Conservation (phyloP, 345 rosid genomes). For the Populus nigra region DNA sequence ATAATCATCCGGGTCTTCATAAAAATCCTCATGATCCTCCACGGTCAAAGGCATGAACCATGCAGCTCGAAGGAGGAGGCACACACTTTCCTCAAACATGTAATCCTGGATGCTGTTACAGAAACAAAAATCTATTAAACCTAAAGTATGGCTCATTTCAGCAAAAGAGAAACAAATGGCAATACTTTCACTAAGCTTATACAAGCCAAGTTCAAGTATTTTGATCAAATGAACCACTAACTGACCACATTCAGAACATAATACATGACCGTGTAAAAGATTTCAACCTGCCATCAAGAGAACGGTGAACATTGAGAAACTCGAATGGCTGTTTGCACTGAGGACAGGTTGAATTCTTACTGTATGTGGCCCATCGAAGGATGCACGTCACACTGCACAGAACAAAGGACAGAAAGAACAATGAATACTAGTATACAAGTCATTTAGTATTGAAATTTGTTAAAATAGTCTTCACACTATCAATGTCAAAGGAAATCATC, state of each 20-base stretch:
- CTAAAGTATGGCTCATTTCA: background rate
- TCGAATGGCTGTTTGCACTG: slow-evolving; percentile 91
- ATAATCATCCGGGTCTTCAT: slow-evolving; percentile 46
- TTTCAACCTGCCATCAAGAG: slow-evolving; percentile 78
- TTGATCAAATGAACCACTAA: background rate
- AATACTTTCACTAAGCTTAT: no score
- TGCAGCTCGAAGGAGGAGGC: slow-evolving; percentile 80
- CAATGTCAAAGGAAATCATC: background rate
- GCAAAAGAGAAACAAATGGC: background rate
- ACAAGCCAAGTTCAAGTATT: background rate
- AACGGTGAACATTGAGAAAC: slow-evolving; percentile 74
- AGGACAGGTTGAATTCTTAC: slow-evolving; percentile 70
- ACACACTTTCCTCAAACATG: slow-evolving; percentile 92
- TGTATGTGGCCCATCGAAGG: slow-evolving; percentile 84
- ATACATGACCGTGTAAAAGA: background rate
- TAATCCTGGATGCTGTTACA: slow-evolving; percentile 62
- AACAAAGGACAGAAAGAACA: slow-evolving; percentile 13
- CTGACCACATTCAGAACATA: background rate
- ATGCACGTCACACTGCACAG: slow-evolving; percentile 75
- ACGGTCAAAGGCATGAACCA: slow-evolving; percentile 72
- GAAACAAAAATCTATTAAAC: background rate
- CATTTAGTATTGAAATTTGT: background rate
- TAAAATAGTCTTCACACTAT: background rate
- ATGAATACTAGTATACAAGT: background rate
- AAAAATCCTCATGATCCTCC: slow-evolving; percentile 38